Conservation (phyloP, 139 green algal species). For the Micractinium sp. region DNA sequence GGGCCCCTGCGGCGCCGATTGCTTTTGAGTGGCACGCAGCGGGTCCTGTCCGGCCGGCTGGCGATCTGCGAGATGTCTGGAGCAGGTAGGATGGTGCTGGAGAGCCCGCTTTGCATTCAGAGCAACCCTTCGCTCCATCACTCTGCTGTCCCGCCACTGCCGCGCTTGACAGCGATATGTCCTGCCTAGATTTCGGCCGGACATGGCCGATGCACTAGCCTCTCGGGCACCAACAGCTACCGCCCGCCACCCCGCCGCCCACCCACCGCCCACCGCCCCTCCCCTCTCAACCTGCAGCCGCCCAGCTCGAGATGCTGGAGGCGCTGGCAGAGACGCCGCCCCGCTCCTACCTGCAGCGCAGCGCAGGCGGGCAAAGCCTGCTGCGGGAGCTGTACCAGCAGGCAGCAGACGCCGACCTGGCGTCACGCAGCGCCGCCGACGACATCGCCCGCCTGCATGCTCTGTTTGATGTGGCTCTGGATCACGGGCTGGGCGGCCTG, state of each 20-base stretch:
- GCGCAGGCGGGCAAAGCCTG: not conserved
- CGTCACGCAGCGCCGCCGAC: not conserved
- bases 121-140: too few relatives aligned
- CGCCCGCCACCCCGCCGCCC: not conserved
- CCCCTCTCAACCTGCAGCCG: not conserved
- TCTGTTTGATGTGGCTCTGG: constrained; percentile 53
- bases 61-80: not conserved
- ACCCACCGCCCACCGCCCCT: too few relatives aligned
- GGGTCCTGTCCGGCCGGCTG: not conserved
- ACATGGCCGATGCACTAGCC: not conserved
- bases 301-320: not conserved
- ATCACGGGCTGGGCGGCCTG: constrained; percentile 57
- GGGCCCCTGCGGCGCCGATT: not conserved
- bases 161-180: not conserved
- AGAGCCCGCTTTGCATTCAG: too few relatives aligned
- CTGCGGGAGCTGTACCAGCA: constrained; percentile 27
- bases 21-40: not conserved
- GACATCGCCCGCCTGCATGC: constrained; percentile 39
- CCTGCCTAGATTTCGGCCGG: too few relatives aligned
- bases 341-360: constrained; percentile 2
- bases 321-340: constrained; percentile 23
- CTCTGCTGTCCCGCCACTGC: not conserved
- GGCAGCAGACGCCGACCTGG: not conserved
- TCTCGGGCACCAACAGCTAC: too few relatives aligned
- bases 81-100: not conserved